These are phyloP conservation scores for Urostyla sp. DNA, from an alignment of 73 alveolate species.

Conservation along the genomic window DNA sequence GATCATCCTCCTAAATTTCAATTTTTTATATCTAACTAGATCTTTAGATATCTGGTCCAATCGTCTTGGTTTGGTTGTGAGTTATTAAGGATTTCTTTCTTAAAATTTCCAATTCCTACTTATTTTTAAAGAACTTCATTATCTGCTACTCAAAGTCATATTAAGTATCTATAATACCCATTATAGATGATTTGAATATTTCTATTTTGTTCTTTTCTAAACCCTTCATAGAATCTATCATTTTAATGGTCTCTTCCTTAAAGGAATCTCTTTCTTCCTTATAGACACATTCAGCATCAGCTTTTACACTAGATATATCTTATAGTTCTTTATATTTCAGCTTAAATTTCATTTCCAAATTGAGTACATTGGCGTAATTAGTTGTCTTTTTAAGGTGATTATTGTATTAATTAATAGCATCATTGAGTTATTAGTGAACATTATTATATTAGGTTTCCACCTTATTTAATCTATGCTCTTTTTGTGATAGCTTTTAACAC, in stretches of 20 bases:
- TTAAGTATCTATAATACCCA: slow-evolving; percentile 43
- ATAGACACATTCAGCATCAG: slow-evolving; percentile 15
- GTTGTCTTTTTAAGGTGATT: slow-evolving; percentile 4
- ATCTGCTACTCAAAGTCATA: slow-evolving; percentile 24
- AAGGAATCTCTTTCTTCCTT: slow-evolving; percentile 26
- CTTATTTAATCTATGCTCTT: slow-evolving; percentile 11
- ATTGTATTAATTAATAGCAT: slow-evolving; percentile 5
- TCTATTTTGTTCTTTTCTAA: slow-evolving; percentile 33
- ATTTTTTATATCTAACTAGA: no score
- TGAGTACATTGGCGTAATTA: neutral
- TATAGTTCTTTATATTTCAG: slow-evolving; percentile 15
- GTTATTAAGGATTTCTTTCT: no score
- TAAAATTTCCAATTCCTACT: no score
- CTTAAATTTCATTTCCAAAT: slow-evolving; percentile 41
- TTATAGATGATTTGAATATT: slow-evolving; percentile 14
- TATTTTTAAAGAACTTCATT: neutral
- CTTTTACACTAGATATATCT: slow-evolving; percentile 20
- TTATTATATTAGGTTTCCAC: neutral
- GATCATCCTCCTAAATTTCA: no score
- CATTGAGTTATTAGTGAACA: slow-evolving; percentile 7
- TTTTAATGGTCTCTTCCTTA: neutral
- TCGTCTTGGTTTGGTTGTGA: no score
- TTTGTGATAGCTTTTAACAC: slow-evolving; percentile 11
- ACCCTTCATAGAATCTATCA: slow-evolving; percentile 20
- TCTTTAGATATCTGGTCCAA: no score